These are phyloP conservation scores for Oryza nivara DNA, from an alignment of 176 grass and related monocot species.

Conservation along the genomic window DNA sequence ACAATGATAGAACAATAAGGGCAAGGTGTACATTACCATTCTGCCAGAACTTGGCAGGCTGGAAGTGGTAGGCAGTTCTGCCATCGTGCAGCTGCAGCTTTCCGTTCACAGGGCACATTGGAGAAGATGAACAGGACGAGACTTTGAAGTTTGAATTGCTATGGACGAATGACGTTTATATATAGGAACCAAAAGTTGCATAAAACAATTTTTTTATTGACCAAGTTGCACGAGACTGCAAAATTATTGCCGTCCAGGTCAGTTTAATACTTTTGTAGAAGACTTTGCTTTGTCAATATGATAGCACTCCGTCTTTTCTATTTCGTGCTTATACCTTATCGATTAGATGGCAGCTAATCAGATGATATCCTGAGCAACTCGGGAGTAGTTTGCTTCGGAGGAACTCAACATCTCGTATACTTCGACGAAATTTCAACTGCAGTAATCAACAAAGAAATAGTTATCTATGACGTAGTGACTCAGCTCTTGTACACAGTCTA, in stretches of 20 bases:
- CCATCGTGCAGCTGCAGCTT: neutral
- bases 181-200: neutral
- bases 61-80: constrained; percentile 92
- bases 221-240: neutral
- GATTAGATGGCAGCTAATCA: neutral
- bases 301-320: neutral
- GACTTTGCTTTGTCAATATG: neutral
- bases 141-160: neutral
- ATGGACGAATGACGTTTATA: neutral
- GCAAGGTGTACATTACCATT: constrained; percentile 50
- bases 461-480: neutral
- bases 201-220: neutral
- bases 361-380: neutral
- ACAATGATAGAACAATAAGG: neutral
- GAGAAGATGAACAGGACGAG: neutral
- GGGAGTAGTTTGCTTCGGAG: neutral
- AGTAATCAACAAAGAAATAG: neutral
- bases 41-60: constrained; percentile 79
- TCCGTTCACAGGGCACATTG: neutral
- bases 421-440: neutral
- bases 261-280: neutral
- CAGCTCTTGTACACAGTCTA: neutral
- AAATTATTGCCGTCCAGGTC: neutral
- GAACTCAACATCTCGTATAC: neutral
- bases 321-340: neutral